Conservation (phyloP, 768 basidiomycete genomes). For the Auricularia auricula-judae region DNA sequence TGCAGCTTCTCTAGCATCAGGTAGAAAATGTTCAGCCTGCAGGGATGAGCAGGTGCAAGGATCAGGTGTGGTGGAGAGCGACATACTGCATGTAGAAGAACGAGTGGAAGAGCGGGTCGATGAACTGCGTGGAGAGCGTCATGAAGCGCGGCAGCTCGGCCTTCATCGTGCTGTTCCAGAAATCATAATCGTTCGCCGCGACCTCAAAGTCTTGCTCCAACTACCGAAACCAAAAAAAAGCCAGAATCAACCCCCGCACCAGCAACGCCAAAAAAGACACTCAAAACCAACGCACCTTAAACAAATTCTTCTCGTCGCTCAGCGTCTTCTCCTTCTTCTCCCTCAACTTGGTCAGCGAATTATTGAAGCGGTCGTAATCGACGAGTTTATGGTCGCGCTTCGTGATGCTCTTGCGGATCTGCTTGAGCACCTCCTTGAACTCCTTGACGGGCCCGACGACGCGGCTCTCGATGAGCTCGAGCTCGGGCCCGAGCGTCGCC, state of each 20-base stretch:
- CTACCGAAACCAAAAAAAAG: conserved; percentile 24
- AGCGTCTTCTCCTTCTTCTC: conserved; percentile 98
- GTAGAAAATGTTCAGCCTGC: conserved; percentile 86
- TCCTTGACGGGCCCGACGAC: conserved; percentile 84
- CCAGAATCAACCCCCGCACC: neutral
- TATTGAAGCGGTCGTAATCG: conserved; percentile 95
- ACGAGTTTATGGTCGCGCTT: conserved; percentile 96
- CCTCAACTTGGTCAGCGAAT: conserved; percentile 85
- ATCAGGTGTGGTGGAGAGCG: neutral
- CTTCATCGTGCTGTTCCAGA: conserved; percentile 83
- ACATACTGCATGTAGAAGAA: conserved; percentile 99
- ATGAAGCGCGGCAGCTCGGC: conserved; percentile 91
- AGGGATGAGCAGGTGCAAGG: neutral
- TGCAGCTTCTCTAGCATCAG: conserved; percentile 90
- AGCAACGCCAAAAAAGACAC: no score
- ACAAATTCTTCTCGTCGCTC: conserved; percentile 92
- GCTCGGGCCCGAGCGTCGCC: conserved; percentile 69
- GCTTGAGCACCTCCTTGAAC: conserved; percentile 73
- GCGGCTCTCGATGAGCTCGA: conserved; percentile 86
- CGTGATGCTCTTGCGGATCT: conserved; percentile 85
- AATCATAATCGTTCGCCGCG: conserved; percentile 87
- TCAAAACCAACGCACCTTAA: conserved; percentile 49
- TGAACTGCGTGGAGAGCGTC: conserved; percentile 75
- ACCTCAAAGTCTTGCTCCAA: conserved; percentile 94
- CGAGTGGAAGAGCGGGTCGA: conserved; percentile 95